A percentile compares a stretch with the other conserved stretches of the same genome.
Evolutionary conservation across 1,139 yeast genomes (phyloP).

Genomic region (Magnusiomyces tetraspermus): DNA sequence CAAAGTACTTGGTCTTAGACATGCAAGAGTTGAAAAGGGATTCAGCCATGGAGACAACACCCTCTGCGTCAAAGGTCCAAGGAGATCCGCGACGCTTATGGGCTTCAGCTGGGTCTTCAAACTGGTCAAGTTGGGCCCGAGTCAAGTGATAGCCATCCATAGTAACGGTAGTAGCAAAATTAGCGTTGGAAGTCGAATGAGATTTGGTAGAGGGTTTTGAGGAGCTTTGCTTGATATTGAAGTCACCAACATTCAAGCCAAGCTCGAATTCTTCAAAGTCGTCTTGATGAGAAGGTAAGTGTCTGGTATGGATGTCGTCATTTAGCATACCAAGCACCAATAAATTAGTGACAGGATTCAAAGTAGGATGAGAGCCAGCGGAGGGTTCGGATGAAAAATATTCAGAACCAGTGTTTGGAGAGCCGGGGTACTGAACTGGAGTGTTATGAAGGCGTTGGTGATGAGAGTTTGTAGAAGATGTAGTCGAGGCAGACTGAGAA

Average conservation of each 20-base stretch:
- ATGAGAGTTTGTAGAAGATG: neutral
- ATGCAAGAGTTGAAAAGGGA: slow-evolving; percentile 6
- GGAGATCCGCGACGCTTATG: slow-evolving; percentile 72
- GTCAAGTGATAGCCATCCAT: slow-evolving; percentile 85
- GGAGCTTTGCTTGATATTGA: neutral
- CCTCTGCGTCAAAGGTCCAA: slow-evolving; percentile 53
- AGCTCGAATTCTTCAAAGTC: neutral
- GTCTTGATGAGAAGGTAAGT: neutral
- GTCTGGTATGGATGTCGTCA: too few relatives aligned
- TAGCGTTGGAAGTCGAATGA: neutral
- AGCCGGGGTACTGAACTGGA: too few relatives aligned
- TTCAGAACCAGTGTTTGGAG: too few relatives aligned
- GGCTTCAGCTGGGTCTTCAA: slow-evolving; percentile 50
- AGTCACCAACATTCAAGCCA: neutral
- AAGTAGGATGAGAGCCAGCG: too few relatives aligned
- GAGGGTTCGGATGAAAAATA: too few relatives aligned
- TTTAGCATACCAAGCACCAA: too few relatives aligned
- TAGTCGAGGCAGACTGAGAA: neutral
- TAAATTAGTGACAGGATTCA: too few relatives aligned
- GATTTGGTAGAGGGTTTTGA: neutral
- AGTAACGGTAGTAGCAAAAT: slow-evolving; percentile 32
- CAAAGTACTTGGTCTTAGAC: neutral
- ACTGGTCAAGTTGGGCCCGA: slow-evolving; percentile 41
- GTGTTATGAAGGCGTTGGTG: neutral
- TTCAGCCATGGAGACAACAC: slow-evolving; percentile 9